Percentiles rank a stretch among this genome's conserved stretches.
These are phyloP conservation scores for Pezicula radicicola DNA, from an alignment of 2,329 filamentous ascomycete genomes.

Conservation along the genomic window DNA sequence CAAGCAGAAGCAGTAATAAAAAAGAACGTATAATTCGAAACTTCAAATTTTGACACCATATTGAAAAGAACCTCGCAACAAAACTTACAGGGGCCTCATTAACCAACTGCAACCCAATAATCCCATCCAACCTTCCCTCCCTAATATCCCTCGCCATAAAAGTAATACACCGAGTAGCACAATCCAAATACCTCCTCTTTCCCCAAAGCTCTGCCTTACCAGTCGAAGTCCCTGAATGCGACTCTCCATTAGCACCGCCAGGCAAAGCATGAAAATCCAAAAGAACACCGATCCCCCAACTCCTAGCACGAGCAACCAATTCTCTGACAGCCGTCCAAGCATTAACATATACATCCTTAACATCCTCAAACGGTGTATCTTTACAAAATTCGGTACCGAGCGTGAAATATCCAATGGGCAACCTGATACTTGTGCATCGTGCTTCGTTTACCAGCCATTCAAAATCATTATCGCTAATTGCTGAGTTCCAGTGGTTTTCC, in stretches of 20 bases:
- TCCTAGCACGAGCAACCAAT: constrained; percentile 41
- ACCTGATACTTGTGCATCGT: constrained; percentile 53
- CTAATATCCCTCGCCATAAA: constrained; percentile 48
- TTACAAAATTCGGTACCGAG: constrained; percentile 47
- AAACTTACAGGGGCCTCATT: constrained; percentile 42
- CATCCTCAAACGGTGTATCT: constrained; percentile 47
- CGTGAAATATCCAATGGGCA: constrained; percentile 59
- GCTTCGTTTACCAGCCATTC: constrained; percentile 48
- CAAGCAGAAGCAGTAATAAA: no score
- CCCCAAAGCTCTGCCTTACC: constrained; percentile 50
- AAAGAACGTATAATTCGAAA: no score
- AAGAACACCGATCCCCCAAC: constrained; percentile 50
- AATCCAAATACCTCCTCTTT: constrained; percentile 36
- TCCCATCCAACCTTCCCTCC: constrained; percentile 26
- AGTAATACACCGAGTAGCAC: constrained; percentile 43
- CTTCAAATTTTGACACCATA: no score
- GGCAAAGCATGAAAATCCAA: constrained; percentile 57
- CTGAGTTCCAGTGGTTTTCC: constrained; percentile 50
- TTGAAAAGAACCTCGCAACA: no score
- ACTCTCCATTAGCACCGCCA: constrained; percentile 52
- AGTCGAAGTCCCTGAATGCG: constrained; percentile 52
- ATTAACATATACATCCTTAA: constrained; percentile 44
- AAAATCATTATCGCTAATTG: constrained; percentile 47
- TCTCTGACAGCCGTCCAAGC: constrained; percentile 49
- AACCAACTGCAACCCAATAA: constrained; percentile 54